A percentile compares a stretch with the other conserved stretches of the same genome.
Evolutionary conservation across 371 early-diverging fungal genomes (phyloP).

Genomic region (Batrachochytrium dendrobatidis): DNA sequence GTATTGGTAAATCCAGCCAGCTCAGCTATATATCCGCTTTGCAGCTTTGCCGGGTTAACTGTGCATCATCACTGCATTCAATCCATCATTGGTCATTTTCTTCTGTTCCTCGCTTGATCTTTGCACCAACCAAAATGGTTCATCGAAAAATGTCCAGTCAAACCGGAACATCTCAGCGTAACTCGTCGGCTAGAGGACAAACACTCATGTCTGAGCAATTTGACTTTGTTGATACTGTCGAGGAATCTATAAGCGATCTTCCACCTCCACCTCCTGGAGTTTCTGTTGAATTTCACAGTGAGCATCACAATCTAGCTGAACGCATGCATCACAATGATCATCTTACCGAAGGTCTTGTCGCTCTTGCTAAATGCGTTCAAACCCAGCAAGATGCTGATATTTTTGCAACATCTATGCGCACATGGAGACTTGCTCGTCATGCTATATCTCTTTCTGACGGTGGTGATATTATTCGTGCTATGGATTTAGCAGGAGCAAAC

Average conservation of each 20-base stretch:
- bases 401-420: not conserved
- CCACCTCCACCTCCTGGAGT: not conserved
- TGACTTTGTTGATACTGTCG: not conserved
- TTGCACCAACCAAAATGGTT: too few relatives aligned
- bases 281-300: not conserved
- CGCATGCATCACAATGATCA: not conserved
- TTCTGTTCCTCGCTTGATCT: too few relatives aligned
- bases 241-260: conserved; percentile 1
- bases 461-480: conserved; percentile 4
- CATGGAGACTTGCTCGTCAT: not conserved
- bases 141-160: too few relatives aligned
- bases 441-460: conserved; percentile 5
- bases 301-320: not conserved
- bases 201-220: not conserved
- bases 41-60: too few relatives aligned
- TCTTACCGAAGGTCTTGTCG: not conserved
- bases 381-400: not conserved
- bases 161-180: too few relatives aligned
- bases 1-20: too few relatives aligned
- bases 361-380: not conserved
- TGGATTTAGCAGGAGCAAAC: conserved; percentile 6
- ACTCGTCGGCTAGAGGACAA: too few relatives aligned
- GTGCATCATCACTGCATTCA: too few relatives aligned
- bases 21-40: too few relatives aligned
- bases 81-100: too few relatives aligned